Conservation (phyloP, 257 asterid species). For the Jacaranda mimosifolia region DNA sequence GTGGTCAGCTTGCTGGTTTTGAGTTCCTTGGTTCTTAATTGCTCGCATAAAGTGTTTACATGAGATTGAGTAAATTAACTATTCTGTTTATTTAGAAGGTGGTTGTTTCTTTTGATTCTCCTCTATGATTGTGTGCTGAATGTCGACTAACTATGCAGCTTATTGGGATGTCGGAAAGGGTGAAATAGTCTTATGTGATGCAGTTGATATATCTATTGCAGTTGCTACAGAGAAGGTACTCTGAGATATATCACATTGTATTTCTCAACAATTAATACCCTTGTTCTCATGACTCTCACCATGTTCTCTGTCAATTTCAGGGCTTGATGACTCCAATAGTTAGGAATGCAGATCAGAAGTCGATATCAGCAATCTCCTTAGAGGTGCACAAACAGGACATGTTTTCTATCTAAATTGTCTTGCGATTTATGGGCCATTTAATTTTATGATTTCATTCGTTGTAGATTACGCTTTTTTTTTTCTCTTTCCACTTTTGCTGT, state of each 20-base stretch:
- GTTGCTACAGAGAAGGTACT: constrained; percentile 98
- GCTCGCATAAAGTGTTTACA: constrained; percentile 14
- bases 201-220: constrained; percentile 97
- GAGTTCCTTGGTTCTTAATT: constrained; percentile 2
- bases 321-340: constrained; percentile 98
- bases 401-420: not conserved
- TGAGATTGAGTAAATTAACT: constrained; percentile 9
- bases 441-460: constrained; percentile 17
- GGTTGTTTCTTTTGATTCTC: constrained; percentile 22
- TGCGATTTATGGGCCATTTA: constrained; percentile 21
- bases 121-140: constrained; percentile 38
- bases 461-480: not conserved
- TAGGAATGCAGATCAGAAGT: constrained; percentile 94
- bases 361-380: constrained; percentile 88
- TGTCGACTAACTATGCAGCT: constrained; percentile 58
- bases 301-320: constrained; percentile 50
- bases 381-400: constrained; percentile 64
- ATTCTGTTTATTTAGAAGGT: constrained; percentile 14
- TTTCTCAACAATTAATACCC: constrained; percentile 31
- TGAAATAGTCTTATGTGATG: constrained; percentile 71
- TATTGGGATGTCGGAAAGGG: constrained; percentile 86
- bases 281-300: constrained; percentile 32
- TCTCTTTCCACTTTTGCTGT: constrained; percentile 24
- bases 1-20: constrained; percentile 31
- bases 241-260: constrained; percentile 19